A percentile compares a stretch with the other conserved stretches of the same genome.
Evolutionary conservation across 139 green algal species (phyloP).

Genomic region (Tetradesmus lagerheimii): DNA sequence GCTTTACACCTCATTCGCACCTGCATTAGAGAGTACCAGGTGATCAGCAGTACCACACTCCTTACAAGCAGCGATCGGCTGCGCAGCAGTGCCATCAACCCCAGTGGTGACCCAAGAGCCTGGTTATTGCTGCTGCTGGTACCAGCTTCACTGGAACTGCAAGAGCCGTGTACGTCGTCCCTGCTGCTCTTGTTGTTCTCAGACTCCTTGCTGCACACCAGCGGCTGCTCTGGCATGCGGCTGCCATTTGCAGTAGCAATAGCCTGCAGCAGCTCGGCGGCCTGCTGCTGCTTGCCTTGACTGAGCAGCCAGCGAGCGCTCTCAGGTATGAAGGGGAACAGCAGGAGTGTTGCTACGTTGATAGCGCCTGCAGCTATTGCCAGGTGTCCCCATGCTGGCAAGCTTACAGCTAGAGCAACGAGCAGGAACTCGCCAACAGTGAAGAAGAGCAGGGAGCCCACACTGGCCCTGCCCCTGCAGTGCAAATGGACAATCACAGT

Average conservation of each 20-base stretch:
- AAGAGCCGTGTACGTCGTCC: background rate
- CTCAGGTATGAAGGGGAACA: background rate
- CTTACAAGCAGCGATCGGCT: background rate
- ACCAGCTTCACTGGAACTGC: background rate
- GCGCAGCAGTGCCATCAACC: background rate
- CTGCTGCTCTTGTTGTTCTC: background rate
- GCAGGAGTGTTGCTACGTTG: background rate
- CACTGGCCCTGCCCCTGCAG: background rate
- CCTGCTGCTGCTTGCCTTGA: background rate
- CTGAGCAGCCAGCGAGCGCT: background rate
- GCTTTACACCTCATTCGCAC: background rate
- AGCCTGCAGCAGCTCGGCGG: background rate
- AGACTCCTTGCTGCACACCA: background rate
- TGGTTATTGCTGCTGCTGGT: background rate
- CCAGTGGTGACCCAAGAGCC: background rate
- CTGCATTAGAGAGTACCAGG: background rate
- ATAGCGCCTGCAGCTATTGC: background rate
- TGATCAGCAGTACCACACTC: background rate
- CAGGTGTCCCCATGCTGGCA: constrained; percentile 19
- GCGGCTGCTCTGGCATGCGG: constrained; percentile 1
- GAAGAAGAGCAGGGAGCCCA: constrained; percentile 1
- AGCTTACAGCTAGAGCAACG: background rate
- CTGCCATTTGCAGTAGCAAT: background rate
- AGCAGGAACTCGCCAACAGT: constrained; percentile 20
- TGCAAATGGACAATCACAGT: background rate